Percentiles rank a stretch among this genome's conserved stretches.
phyloP scores from a whole-genome alignment of 495 filamentous ascomycete genomes.

The Hypoxylon fuscum region DNA sequence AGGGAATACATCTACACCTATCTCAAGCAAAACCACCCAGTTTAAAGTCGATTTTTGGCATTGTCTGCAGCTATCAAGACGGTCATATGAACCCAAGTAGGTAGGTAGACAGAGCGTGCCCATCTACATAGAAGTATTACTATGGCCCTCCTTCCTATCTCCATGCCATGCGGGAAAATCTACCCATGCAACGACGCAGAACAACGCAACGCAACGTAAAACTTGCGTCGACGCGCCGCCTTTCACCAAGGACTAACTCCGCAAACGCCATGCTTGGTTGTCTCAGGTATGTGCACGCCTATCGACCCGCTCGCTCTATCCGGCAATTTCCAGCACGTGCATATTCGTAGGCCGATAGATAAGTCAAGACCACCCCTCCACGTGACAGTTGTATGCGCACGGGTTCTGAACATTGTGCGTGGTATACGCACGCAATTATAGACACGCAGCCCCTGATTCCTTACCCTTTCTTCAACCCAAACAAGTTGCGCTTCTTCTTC shows the following conservation, averaged over 20 bases:
- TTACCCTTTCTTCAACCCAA: conserved; percentile 68
- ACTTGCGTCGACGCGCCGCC: conserved; percentile 4
- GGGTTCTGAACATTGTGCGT: not conserved
- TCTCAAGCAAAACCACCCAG: too few species aligned
- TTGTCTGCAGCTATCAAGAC: too few species aligned
- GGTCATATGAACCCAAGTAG: too few species aligned
- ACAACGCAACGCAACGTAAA: conserved; percentile 7
- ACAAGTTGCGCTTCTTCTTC: conserved; percentile 83
- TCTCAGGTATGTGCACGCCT: conserved; percentile 10
- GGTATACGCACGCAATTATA: not conserved
- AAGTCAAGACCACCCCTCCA: not conserved
- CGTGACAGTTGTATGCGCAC: not conserved
- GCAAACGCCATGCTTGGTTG: conserved; percentile 31
- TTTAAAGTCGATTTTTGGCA: too few species aligned
- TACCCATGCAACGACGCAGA: conserved; percentile 21
- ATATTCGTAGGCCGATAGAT: not conserved
- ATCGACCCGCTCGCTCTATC: conserved; percentile 2
- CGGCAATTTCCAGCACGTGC: not conserved
- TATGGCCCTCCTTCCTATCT: not conserved
- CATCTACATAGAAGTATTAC: not conserved
- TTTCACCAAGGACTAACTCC: conserved; percentile 24
- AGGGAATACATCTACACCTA: too few species aligned
- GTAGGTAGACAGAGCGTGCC: not conserved
- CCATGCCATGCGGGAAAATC: conserved; percentile 10
- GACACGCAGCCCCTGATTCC: not conserved